A percentile compares a stretch with the other conserved stretches of the same genome.
Conservation (phyloP, 1,284 basidiomycete species). For the Pseudozyma pruni region DNA sequence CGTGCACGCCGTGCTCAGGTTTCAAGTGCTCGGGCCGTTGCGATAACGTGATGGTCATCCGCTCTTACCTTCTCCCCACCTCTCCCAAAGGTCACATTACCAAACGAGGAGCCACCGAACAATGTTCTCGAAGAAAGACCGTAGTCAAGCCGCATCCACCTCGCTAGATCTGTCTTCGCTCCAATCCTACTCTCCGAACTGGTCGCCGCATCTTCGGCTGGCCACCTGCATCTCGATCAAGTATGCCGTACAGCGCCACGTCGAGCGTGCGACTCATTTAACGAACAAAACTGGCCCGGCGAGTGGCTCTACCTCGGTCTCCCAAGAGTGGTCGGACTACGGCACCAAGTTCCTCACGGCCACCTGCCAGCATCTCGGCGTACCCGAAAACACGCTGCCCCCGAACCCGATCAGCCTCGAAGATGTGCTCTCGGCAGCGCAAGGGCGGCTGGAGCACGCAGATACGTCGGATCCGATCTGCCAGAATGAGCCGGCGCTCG, state of each 20-base stretch:
- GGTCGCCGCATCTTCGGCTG: constrained; percentile 55
- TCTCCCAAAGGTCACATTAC: too few species aligned
- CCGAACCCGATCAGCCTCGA: constrained; percentile 52
- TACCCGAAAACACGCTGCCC: constrained; percentile 45
- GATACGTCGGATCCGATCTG: constrained; percentile 18
- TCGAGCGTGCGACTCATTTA: constrained; percentile 38
- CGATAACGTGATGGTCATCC: too few species aligned
- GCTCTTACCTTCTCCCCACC: too few species aligned
- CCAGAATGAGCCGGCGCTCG: constrained; percentile 36
- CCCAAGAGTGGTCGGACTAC: constrained; percentile 54
- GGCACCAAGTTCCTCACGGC: constrained; percentile 57
- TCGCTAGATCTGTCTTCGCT: constrained; percentile 54
- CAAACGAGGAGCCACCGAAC: too few species aligned
- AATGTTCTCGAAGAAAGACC: constrained; percentile 36
- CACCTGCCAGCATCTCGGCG: constrained; percentile 62
- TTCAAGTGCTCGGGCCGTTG: too few species aligned
- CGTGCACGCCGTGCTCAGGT: too few species aligned
- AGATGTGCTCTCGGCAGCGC: constrained; percentile 47
- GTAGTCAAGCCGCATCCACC: constrained; percentile 3
- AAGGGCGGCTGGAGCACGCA: constrained; percentile 31
- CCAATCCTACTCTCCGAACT: constrained; percentile 55
- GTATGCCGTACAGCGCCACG: constrained; percentile 49
- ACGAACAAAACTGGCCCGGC: neutral
- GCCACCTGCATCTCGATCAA: constrained; percentile 58
- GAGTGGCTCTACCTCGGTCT: neutral